Evolutionary conservation across 192 early-diverging fungal species (phyloP).

Genomic region (Blastocladiella britannica): DNA sequence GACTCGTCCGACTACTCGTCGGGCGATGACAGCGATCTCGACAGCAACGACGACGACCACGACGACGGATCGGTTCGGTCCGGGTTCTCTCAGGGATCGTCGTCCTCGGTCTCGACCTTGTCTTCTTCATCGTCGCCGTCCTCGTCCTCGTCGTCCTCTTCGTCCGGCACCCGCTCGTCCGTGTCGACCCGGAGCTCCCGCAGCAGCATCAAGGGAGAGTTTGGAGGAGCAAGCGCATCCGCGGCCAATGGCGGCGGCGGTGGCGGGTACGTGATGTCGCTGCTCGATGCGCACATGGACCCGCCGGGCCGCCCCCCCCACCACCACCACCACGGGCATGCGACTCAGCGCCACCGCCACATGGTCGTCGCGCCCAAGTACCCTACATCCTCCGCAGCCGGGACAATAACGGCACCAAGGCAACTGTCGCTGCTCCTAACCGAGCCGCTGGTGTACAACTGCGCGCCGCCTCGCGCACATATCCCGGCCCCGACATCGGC

Average conservation of each 20-base stretch:
- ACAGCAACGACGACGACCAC: slow-evolving; percentile 1
- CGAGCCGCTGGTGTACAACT: no score
- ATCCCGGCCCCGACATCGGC: neutral
- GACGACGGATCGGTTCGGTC: neutral
- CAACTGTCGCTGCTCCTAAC: no score
- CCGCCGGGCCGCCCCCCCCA: slow-evolving; percentile 4
- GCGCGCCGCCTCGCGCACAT: neutral
- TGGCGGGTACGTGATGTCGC: no score
- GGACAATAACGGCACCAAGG: no score
- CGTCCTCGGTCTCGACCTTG: neutral
- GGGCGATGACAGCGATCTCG: slow-evolving; percentile 9
- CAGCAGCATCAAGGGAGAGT: neutral
- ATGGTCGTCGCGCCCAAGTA: no score
- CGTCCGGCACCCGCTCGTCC: slow-evolving; percentile 6
- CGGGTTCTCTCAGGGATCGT: neutral
- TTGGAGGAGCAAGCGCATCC: slow-evolving; percentile 1
- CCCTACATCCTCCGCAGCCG: no score
- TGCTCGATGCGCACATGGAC: neutral
- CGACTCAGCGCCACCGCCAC: slow-evolving; percentile 8
- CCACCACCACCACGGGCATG: slow-evolving; percentile 14
- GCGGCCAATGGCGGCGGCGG: no score
- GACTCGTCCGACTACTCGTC: slow-evolving; percentile 9
- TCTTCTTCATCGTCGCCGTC: neutral
- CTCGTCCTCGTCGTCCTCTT: slow-evolving; percentile 7
- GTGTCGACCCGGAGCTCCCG: neutral